Evolutionary conservation across 176 grass and related monocot species (phyloP), one percentile per base, ranked within the genome.

Genomic region (Oryza coarctata): DNA sequence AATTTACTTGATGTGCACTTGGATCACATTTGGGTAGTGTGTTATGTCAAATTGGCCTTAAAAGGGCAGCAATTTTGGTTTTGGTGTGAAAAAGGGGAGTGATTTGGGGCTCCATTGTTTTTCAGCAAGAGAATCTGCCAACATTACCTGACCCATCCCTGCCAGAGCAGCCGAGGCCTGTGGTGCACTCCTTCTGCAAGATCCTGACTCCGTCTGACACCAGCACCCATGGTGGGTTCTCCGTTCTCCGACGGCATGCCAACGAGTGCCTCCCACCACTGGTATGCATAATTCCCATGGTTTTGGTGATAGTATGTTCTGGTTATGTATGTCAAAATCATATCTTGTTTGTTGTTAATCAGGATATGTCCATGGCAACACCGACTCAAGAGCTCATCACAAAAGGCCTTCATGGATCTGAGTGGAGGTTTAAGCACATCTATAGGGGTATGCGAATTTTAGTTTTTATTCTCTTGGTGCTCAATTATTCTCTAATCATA

Each of bases 381-480:
- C 96, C 96, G 0, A 92, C 89, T 35, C 96, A 99, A 67, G 96
- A 99, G 77, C 83, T 99, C 20, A 77, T 88, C 72, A 84, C 96
- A 9, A 94, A 92, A 82, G 96, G 95, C 84, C 89, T 99, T 20
- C 93, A 99, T 86, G 69, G 90, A 32, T 84, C 87, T 31, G 96
- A 99, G 70, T 99, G 96, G 96, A 92, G 91, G 61, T 99, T 99
- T 82, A 94, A 94, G 31, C 96, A 99, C 88, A 95, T 99, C 75
- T 99, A 92, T 74, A 90, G 96, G 64, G 96, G 96, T 99, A 91
- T 71, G 67, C 36, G 86, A 61, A 52, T 26, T 41, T 62, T 30
- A 7, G 22, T 33, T 28, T 45, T 65, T 35, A 4, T 63, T 38
- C 55, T 35, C 43, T 12, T 1, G 36, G 22, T 63, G 22, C 65